Evolutionary conservation across 805 yeast genomes (phyloP), one percentile per base, ranked within the genome.

Genomic region (Ogataea zsoltii): DNA sequence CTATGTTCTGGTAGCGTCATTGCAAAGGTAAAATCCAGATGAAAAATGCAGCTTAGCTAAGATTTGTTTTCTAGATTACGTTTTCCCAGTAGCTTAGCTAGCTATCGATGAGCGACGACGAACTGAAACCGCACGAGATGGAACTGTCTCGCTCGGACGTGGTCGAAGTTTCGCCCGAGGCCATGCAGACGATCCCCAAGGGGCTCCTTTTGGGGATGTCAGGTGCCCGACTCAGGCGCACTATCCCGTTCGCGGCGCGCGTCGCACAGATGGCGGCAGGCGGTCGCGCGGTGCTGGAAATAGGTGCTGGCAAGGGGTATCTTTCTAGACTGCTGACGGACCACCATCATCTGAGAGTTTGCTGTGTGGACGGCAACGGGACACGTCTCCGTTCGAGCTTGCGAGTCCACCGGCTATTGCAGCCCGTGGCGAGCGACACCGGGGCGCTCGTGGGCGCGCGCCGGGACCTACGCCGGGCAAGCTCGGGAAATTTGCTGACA

Each of bases 231-330:
- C 44, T 42, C 19, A 34, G 34, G 13, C 46, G 46, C 9, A 44
- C 54, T 4, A 19, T 53, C 6, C 53, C 59, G 6, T 53, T 55
- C 31, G 54, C 56, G 2, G 26, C 32, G 3, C n/a, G 39, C 10
- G 42, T 45, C 3, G 44, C 46, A 4, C 18, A 33, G 13, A 12
- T n/a, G 21, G 36, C 42, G 21, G 36, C 42, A 14, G 35, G 42
- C 16, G 30, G 35, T 1, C 37, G 31, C 5, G 44, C 31, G 35
- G 41, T 60, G 0, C 38, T 62, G 11, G 68, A 64, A 34, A 46
- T 64, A 15, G 68, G 63, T 7, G 58, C 67, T 1, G 68, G 68
- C 4, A 64, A 62, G 37, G 67, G 67, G 7, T 59, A 61, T 34
- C 35, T 64, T 17, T 53, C 61, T 3, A 46, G 67, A 13, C 40